These are phyloP conservation scores for Pharnaceum exiguum DNA, from an alignment of 148 eudicot genomes.

Conservation along the genomic window DNA sequence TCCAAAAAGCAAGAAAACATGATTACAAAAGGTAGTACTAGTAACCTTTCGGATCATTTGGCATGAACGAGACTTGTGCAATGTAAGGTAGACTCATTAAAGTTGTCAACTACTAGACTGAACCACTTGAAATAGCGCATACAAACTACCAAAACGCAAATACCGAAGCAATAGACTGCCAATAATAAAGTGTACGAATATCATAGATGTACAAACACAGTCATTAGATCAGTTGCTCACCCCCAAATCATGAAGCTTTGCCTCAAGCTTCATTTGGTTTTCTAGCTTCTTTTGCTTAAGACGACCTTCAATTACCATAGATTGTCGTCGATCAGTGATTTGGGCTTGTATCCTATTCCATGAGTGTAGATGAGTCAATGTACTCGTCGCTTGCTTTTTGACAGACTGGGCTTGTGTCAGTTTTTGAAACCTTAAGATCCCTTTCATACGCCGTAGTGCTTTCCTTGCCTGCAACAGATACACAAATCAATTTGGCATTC, in stretches of 20 bases:
- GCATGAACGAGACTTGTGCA: no score
- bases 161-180: no score
- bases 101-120: no score
- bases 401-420: constrained; percentile 41
- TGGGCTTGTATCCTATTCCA: constrained; percentile 79
- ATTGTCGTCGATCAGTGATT: constrained; percentile 62
- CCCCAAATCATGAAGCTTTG: constrained; percentile 80
- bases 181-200: no score
- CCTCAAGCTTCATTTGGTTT: constrained; percentile 81
- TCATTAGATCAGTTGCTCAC: no score
- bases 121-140: no score
- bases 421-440: constrained; percentile 51
- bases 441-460: constrained; percentile 45
- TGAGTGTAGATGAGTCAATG: constrained; percentile 63
- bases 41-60: no score
- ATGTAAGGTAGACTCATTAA: no score
- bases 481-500: neutral
- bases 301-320: constrained; percentile 75
- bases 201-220: no score
- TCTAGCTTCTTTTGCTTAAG: constrained; percentile 74
- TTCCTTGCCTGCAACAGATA: constrained; percentile 62
- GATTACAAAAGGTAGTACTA: no score
- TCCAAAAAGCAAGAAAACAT: no score
- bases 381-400: constrained; percentile 56
- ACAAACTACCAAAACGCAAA: no score